Percentiles rank a stretch among this genome's conserved stretches.
phyloP scores from a whole-genome alignment of 805 yeast genomes.

The Saturnispora quitensis region DNA sequence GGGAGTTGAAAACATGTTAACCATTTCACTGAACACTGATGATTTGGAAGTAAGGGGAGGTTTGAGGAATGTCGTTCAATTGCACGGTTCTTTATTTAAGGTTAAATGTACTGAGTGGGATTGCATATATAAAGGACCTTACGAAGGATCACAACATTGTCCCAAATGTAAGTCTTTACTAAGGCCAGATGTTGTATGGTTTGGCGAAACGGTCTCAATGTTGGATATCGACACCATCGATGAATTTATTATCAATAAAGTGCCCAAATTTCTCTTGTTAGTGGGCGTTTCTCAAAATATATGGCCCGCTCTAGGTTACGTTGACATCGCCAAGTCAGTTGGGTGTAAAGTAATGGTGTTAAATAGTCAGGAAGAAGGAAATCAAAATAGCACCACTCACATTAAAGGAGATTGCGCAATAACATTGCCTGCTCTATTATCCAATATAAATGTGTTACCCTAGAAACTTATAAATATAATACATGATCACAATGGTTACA shows the following conservation, averaged over 20 bases:
- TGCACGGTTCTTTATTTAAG: slow-evolving; percentile 69
- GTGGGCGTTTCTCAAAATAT: slow-evolving; percentile 80
- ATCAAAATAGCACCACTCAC: background rate
- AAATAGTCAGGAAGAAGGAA: background rate
- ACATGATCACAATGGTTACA: slow-evolving; percentile 28
- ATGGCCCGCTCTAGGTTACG: slow-evolving; percentile 57
- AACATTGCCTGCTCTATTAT: background rate
- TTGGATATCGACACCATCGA: slow-evolving; percentile 58
- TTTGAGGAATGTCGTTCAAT: slow-evolving; percentile 13
- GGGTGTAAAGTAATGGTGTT: background rate
- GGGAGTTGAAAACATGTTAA: background rate
- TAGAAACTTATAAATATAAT: background rate
- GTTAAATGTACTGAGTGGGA: slow-evolving; percentile 66
- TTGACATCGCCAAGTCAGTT: background rate
- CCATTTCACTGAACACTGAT: slow-evolving; percentile 47
- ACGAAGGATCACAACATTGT: slow-evolving; percentile 52
- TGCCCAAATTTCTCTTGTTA: background rate
- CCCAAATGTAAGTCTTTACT: slow-evolving; percentile 63
- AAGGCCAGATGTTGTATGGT: slow-evolving; percentile 92
- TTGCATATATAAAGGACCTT: slow-evolving; percentile 48
- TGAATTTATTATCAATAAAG: slow-evolving; percentile 37
- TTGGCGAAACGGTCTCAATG: slow-evolving; percentile 79
- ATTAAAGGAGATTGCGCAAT: background rate
- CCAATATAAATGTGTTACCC: background rate
- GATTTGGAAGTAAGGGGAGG: slow-evolving; percentile 54